Evolutionary conservation across 805 yeast species (phyloP).

Genomic region (Schizosaccharomyces pombe): ASM294v3 CU329670.1:4251001-4251500

Average conservation of each 20-base stretch:
- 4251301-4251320: slow-evolving; percentile 99
- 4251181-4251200: slow-evolving; percentile 97
- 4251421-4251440: slow-evolving; percentile 3
- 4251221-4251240: slow-evolving; percentile 98
- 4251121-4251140: slow-evolving; percentile 66
- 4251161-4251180: slow-evolving; percentile 98
- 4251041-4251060: slow-evolving; percentile 99
- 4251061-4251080: slow-evolving; percentile 95
- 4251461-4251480: neutral
- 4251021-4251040: slow-evolving; percentile 99
- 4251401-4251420: slow-evolving; percentile 94
- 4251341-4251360: slow-evolving; percentile 99
- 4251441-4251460: neutral
- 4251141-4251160: slow-evolving; percentile 98
- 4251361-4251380: slow-evolving; percentile 98
- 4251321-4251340: slow-evolving; percentile 96
- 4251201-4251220: slow-evolving; percentile 93
- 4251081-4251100: slow-evolving; percentile 99
- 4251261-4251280: slow-evolving; percentile 99
- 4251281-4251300: slow-evolving; percentile 96
- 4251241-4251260: slow-evolving; percentile 99
- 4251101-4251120: slow-evolving; percentile 84
- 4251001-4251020: slow-evolving; percentile 94
- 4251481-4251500: neutral
- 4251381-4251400: slow-evolving; percentile 99